These are phyloP conservation scores for Botrytis tulipae DNA, from an alignment of 2,329 filamentous ascomycete species.

Conservation along the genomic window DNA sequence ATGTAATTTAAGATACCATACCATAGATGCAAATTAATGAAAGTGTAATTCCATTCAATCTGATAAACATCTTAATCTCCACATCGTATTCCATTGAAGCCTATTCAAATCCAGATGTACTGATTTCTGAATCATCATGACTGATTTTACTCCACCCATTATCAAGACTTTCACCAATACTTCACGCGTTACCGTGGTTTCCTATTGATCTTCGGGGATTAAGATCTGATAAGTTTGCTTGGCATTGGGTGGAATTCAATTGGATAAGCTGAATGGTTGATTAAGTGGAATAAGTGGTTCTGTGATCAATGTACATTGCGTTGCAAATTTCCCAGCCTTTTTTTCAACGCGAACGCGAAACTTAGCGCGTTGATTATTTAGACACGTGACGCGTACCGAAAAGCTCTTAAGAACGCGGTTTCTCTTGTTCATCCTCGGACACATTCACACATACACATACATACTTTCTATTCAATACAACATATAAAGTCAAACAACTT, in stretches of 20 bases:
- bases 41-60: neutral
- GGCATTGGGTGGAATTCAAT: neutral
- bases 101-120: neutral
- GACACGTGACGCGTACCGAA: slow-evolving; percentile 12
- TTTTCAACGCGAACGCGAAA: slow-evolving; percentile 17
- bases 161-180: slow-evolving; percentile 9
- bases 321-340: slow-evolving; percentile 20
- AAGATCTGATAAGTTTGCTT: slow-evolving; percentile 33
- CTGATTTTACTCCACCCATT: slow-evolving; percentile 18
- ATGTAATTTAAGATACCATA: slow-evolving; percentile 12
- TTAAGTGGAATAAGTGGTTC: slow-evolving; percentile 1
- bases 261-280: neutral
- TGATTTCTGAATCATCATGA: slow-evolving; percentile 12
- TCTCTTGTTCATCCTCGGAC: neutral
- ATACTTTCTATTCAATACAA: neutral
- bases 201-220: slow-evolving; percentile 23
- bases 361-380: slow-evolving; percentile 17
- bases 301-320: neutral
- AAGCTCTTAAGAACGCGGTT: slow-evolving; percentile 19
- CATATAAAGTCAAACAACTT: slow-evolving; percentile 17
- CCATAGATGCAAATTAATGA: slow-evolving; percentile 14
- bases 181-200: slow-evolving; percentile 8
- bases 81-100: neutral
- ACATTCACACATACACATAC: neutral
- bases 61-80: neutral